Evolutionary conservation across 208 protist genomes (phyloP), one percentile per base, ranked within the genome.

Genomic region (Crithidia sp.): DNA sequence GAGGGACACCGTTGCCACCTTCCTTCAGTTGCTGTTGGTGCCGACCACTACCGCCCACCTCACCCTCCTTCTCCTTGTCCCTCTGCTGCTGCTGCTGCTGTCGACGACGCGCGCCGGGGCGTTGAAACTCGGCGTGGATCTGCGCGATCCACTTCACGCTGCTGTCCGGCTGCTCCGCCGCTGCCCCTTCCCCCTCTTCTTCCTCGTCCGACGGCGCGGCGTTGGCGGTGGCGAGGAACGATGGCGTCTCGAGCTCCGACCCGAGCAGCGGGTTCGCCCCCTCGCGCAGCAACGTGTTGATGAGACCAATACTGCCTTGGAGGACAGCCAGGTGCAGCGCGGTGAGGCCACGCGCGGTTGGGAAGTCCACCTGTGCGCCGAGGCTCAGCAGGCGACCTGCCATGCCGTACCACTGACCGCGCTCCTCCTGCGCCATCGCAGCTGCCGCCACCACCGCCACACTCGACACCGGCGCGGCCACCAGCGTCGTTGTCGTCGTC

Each of bases 311-410:
- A n/a, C 67, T 57, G 41, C 63, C 71, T 14, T 75, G 75, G 19
- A 71, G 58, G 28, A 87, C 70, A n/a, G 77, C 82, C n/a, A 87
- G 70, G 64, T 82, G 78, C 44, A 84, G 69, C 63, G 82, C 78
- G 7, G 82, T 87, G 19, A 81, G 74, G 8, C 78, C 74, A 40
- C 63, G 60, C 2, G 67, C 44, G n/a, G 74, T 81, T 3, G 71
- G 56, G 45, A 73, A 67, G 71, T 86, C 76, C 5, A 86, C 77
- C 13, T 63, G 67, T 2, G 82, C 82, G 5, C 82, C 82, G 52
- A 74, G 69, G 16, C 59, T 56, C 49, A 86, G 70, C 65, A 86
- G 71, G 10, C 66, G 65, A 14, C 54, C 62, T 7, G 81, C 58
- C 58, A 81, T 62, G 44, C 77, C 74, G 17, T 76, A 65, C 71